Percentiles rank a stretch among this genome's conserved stretches.
Evolutionary conservation across 306 rosid genomes (phyloP).

Genomic region (Cyclanthera cordifolia): DNA sequence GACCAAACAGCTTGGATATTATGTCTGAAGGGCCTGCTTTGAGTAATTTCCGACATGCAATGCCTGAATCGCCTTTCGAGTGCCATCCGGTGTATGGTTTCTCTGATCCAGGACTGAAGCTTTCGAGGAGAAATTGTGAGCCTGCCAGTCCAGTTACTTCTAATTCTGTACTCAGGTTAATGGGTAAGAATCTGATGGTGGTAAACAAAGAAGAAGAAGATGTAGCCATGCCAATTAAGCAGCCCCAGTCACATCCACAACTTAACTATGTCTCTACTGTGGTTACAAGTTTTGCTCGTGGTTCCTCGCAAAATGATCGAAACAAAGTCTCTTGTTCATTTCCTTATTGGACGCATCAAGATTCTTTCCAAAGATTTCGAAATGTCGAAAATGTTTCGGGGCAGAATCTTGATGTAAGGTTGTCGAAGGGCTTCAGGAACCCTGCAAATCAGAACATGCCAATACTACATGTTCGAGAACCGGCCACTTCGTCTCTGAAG

Average conservation of each 20-base stretch:
- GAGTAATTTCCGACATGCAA: slow-evolving; percentile 6
- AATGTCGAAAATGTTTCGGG: slow-evolving; percentile 18
- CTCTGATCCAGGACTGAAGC: slow-evolving; percentile 19
- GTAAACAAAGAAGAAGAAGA: slow-evolving; percentile 37
- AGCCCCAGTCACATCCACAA: slow-evolving; percentile 20
- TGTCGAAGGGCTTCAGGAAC: slow-evolving; percentile 16
- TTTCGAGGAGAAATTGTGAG: slow-evolving; percentile 22
- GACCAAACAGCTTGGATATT: slow-evolving; percentile 17
- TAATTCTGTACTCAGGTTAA: slow-evolving; percentile 41
- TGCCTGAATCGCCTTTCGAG: neutral
- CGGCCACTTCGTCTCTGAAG: slow-evolving; percentile 16
- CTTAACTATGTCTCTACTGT: slow-evolving; percentile 16
- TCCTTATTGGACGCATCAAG: slow-evolving; percentile 21
- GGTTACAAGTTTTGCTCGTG: slow-evolving; percentile 18
- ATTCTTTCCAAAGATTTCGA: slow-evolving; percentile 20
- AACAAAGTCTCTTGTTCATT: slow-evolving; percentile 19
- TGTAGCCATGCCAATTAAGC: slow-evolving; percentile 20
- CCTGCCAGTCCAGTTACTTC: slow-evolving; percentile 38
- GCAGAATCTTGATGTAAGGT: slow-evolving; percentile 18
- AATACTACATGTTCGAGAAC: slow-evolving; percentile 15
- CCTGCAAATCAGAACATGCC: neutral
- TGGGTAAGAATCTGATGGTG: slow-evolving; percentile 64
- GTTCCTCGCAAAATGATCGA: slow-evolving; percentile 18
- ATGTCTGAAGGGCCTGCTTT: slow-evolving; percentile 12
- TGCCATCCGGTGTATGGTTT: slow-evolving; percentile 3